phyloP scores from a whole-genome alignment of 805 yeast genomes.

The Metschnikowia orientalis region DNA sequence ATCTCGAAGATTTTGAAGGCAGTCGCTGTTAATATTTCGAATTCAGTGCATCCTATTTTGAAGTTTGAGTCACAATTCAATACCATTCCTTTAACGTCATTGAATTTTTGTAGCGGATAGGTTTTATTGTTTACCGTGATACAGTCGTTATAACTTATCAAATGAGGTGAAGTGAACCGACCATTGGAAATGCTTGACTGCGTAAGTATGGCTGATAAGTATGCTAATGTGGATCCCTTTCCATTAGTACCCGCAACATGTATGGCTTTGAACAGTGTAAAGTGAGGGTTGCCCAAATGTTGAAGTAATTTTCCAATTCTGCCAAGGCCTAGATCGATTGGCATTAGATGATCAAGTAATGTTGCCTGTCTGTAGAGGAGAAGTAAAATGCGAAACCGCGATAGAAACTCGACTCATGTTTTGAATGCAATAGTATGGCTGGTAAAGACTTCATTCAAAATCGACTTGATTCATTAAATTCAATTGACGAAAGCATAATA shows the following conservation, averaged over 20 bases:
- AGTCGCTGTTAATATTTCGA: constrained; percentile 79
- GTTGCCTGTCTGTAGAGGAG: not conserved
- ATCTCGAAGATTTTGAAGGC: constrained; percentile 73
- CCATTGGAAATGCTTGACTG: constrained; percentile 54
- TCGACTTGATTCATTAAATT: constrained; percentile 48
- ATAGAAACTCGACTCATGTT: too few relatives aligned
- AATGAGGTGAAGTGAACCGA: constrained; percentile 85
- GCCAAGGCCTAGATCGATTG: constrained; percentile 36
- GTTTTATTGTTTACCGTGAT: constrained; percentile 62
- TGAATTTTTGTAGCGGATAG: constrained; percentile 45
- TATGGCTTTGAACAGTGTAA: constrained; percentile 52
- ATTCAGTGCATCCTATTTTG: constrained; percentile 72
- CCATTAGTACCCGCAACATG: constrained; percentile 98
- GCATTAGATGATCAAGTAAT: constrained; percentile 5
- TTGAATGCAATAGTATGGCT: too few relatives aligned
- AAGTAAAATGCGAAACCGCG: not conserved
- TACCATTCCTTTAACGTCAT: constrained; percentile 41
- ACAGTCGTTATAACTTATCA: constrained; percentile 69
- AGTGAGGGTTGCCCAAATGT: constrained; percentile 66
- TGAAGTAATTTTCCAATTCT: constrained; percentile 30
- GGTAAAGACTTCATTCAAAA: constrained; percentile 38
- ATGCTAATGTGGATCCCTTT: constrained; percentile 89
- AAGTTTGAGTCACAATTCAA: constrained; percentile 33
- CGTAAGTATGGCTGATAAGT: constrained; percentile 61
- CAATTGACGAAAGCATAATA: constrained; percentile 51